Percentiles rank a stretch among this genome's conserved stretches.
Conservation (phyloP, 768 basidiomycete genomes). For the Candolleomyces eurysporus region DNA sequence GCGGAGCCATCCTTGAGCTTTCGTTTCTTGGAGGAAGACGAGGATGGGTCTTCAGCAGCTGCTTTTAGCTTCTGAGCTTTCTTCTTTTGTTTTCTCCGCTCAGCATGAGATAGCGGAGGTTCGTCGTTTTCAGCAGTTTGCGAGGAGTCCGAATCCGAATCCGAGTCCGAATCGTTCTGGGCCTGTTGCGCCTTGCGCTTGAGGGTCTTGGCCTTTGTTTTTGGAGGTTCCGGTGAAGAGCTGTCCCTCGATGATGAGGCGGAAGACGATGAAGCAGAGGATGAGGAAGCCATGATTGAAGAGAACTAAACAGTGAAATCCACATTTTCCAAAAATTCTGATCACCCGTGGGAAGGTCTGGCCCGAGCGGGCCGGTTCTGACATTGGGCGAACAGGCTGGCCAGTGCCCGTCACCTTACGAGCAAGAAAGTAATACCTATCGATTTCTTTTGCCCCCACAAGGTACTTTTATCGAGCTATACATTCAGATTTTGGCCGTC, state of each 20-base stretch:
- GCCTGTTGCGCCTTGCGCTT: slow-evolving; percentile 29
- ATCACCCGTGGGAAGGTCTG: slow-evolving; percentile 7
- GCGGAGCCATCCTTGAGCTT: slow-evolving; percentile 41
- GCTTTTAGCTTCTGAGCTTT: slow-evolving; percentile 32
- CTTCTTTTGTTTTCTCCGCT: slow-evolving; percentile 63
- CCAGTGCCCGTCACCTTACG: too few relatives aligned
- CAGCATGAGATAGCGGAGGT: slow-evolving; percentile 73
- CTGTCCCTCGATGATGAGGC: slow-evolving; percentile 29
- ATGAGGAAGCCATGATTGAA: slow-evolving; percentile 5
- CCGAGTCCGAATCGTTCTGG: slow-evolving; percentile 9
- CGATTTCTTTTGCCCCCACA: too few relatives aligned
- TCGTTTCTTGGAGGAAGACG: slow-evolving; percentile 39
- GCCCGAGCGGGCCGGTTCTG: background rate
- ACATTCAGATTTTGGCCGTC: too few relatives aligned
- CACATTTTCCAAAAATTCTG: background rate
- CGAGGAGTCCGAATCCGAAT: slow-evolving; percentile 16
- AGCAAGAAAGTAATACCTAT: too few relatives aligned
- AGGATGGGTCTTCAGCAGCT: slow-evolving; percentile 17
- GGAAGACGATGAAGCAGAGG: slow-evolving; percentile 22
- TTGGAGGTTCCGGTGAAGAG: slow-evolving; percentile 26
- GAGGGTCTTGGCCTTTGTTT: slow-evolving; percentile 11
- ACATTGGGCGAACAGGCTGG: too few relatives aligned
- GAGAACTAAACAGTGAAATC: background rate
- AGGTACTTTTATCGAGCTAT: too few relatives aligned
- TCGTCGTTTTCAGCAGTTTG: background rate